phyloP scores from a whole-genome alignment of 2,329 filamentous ascomycete species.

The Macroventuria anomochaeta region DNA sequence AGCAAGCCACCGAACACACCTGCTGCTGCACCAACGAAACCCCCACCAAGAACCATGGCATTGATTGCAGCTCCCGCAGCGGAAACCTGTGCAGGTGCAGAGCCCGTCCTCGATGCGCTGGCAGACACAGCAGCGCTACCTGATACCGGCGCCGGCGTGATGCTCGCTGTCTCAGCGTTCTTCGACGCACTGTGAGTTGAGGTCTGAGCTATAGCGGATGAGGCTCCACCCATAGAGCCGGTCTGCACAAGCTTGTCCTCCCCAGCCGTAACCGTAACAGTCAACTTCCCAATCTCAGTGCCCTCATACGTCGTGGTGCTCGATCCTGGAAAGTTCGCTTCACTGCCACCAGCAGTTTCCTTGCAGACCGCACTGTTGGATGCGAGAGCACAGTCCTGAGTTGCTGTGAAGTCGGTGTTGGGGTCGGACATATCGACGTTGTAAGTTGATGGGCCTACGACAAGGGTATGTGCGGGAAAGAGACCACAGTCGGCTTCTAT shows the following conservation, averaged over 20 bases:
- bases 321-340: slow-evolving; percentile 34
- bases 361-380: slow-evolving; percentile 27
- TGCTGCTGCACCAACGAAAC: slow-evolving; percentile 19
- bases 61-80: slow-evolving; percentile 19
- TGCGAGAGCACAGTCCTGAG: slow-evolving; percentile 25
- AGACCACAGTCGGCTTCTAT: slow-evolving; percentile 22
- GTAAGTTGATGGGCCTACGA: slow-evolving; percentile 28
- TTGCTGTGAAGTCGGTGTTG: slow-evolving; percentile 28
- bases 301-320: slow-evolving; percentile 27
- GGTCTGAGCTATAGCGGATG: slow-evolving; percentile 4
- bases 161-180: slow-evolving; percentile 1
- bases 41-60: slow-evolving; percentile 11
- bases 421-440: slow-evolving; percentile 28
- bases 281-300: slow-evolving; percentile 4
- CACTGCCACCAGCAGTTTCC: slow-evolving; percentile 28
- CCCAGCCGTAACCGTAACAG: slow-evolving; percentile 24
- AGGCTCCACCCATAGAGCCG: not conserved
- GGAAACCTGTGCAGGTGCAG: slow-evolving; percentile 5
- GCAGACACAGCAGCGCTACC: not conserved
- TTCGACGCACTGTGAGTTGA: not conserved
- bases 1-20: slow-evolving; percentile 18
- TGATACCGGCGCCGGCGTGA: slow-evolving; percentile 6
- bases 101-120: slow-evolving; percentile 7
- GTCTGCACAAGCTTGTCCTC: slow-evolving; percentile 19
- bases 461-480: slow-evolving; percentile 27